Percentiles rank a stretch among this genome's conserved stretches.
Evolutionary conservation across 23 red algal species (phyloP).

Genomic region (Porphyridium purpureum): DNA sequence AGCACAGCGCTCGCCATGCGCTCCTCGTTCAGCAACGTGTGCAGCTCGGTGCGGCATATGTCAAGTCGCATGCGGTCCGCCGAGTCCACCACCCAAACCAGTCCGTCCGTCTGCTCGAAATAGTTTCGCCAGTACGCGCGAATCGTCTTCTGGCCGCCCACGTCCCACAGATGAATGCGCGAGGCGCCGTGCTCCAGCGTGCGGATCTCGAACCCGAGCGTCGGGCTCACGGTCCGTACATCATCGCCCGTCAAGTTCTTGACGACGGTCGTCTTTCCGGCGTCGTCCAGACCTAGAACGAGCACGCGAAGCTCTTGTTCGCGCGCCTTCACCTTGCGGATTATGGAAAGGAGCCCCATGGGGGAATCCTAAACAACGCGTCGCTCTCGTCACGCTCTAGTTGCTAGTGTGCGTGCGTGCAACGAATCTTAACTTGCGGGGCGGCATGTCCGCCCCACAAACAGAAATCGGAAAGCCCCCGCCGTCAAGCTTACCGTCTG

Average conservation of each 20-base stretch:
- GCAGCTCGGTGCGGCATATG: conserved; percentile 35
- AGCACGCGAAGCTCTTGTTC: conserved; percentile 58
- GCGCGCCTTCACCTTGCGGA: conserved; percentile 46
- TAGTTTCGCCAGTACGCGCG: conserved; percentile 97
- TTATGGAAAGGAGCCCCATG: conserved; percentile 77
- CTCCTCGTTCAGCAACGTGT: conserved; percentile 56
- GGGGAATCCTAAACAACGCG: too few species aligned
- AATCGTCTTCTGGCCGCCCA: conserved; percentile 85
- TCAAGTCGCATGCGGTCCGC: conserved; percentile 36
- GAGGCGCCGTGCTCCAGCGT: conserved; percentile 11
- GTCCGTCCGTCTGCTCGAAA: conserved; percentile 90
- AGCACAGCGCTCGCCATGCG: conserved; percentile 60
- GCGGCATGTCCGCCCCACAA: too few species aligned
- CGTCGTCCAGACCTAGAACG: conserved; percentile 82
- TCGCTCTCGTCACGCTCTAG: too few species aligned
- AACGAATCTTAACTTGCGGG: too few species aligned
- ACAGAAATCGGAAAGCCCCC: too few species aligned
- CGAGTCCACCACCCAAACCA: conserved; percentile 91
- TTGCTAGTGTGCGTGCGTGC: too few species aligned
- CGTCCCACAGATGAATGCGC: conserved; percentile 81
- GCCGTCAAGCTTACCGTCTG: too few species aligned
- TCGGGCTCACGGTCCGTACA: conserved; percentile 58
- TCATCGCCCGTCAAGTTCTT: conserved; percentile 51
- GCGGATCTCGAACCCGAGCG: conserved; percentile 73
- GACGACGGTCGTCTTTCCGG: conserved; percentile 82